These are phyloP conservation scores for Rhizoclosmatium globosum DNA, from an alignment of 192 early-diverging fungal species.

Conservation along the genomic window DNA sequence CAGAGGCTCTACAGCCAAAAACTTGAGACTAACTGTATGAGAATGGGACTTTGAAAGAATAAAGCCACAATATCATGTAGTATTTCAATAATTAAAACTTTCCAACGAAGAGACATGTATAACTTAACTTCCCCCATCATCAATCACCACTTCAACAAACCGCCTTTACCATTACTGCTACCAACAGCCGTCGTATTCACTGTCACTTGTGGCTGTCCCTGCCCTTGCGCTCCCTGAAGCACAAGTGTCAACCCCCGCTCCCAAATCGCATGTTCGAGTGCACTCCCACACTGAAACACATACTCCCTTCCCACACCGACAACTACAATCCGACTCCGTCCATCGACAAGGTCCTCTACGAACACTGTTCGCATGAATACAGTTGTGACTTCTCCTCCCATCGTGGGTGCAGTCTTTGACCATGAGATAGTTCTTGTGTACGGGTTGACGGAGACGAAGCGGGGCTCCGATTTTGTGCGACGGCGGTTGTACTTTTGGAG, in stretches of 20 bases:
- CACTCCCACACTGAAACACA: constrained; percentile 36
- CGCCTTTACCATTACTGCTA: too few species aligned
- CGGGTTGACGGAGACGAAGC: constrained; percentile 40
- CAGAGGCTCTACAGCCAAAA: too few species aligned
- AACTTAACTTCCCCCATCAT: too few species aligned
- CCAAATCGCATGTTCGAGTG: constrained; percentile 35
- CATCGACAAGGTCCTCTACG: constrained; percentile 41
- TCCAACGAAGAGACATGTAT: too few species aligned
- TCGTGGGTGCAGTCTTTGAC: constrained; percentile 29
- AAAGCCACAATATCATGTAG: too few species aligned
- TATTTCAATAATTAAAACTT: too few species aligned
- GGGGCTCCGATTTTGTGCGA: constrained; percentile 29
- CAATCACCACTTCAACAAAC: too few species aligned
- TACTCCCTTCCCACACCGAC: constrained; percentile 23
- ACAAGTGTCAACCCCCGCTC: constrained; percentile 8
- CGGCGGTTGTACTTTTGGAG: constrained; percentile 39
- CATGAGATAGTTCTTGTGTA: constrained; percentile 37
- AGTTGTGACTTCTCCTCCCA: background rate
- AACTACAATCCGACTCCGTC: constrained; percentile 32
- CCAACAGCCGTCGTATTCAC: too few species aligned
- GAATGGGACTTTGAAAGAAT: too few species aligned
- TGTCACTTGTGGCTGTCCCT: too few species aligned
- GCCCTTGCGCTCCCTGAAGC: too few species aligned
- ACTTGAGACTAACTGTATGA: too few species aligned
- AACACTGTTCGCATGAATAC: constrained; percentile 40